These are phyloP conservation scores for Prunus salicina DNA, from an alignment of 306 rosid genomes.

Conservation along the genomic window DNA sequence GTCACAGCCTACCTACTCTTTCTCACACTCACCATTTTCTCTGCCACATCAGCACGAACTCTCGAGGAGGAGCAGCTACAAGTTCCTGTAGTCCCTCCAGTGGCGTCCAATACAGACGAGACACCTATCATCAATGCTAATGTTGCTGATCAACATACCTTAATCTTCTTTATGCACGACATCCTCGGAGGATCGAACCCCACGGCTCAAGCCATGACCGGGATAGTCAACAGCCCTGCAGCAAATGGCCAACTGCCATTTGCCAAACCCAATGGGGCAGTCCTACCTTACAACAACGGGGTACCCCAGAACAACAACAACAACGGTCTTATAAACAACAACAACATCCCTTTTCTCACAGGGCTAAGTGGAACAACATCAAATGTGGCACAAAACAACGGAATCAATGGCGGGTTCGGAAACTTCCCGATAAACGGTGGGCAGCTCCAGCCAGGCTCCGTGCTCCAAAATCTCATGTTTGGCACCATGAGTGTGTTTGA, in stretches of 20 bases:
- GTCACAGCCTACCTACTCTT: constrained; percentile 20
- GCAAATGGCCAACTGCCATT: constrained; percentile 74
- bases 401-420: constrained; percentile 35
- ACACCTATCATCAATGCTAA: constrained; percentile 25
- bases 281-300: constrained; percentile 52
- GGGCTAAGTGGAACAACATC: constrained; percentile 62
- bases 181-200: constrained; percentile 79
- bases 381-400: constrained; percentile 45
- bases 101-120: not conserved
- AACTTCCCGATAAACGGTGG: constrained; percentile 40
- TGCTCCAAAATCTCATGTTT: constrained; percentile 60
- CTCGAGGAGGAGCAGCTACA: constrained; percentile 31
- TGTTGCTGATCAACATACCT: constrained; percentile 24
- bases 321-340: constrained; percentile 62
- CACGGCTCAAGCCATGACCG: constrained; percentile 63
- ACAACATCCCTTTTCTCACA: constrained; percentile 76
- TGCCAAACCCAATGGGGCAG: constrained; percentile 89
- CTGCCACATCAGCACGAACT: constrained; percentile 32
- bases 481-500: constrained; percentile 83
- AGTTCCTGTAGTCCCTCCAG: not conserved
- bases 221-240: constrained; percentile 66
- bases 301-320: constrained; percentile 67
- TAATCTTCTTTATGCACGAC: constrained; percentile 79
- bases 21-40: constrained; percentile 21
- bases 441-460: constrained; percentile 49